These are phyloP conservation scores for Paramecium sonneborni DNA, from an alignment of 73 alveolate genomes.

Conservation along the genomic window DNA sequence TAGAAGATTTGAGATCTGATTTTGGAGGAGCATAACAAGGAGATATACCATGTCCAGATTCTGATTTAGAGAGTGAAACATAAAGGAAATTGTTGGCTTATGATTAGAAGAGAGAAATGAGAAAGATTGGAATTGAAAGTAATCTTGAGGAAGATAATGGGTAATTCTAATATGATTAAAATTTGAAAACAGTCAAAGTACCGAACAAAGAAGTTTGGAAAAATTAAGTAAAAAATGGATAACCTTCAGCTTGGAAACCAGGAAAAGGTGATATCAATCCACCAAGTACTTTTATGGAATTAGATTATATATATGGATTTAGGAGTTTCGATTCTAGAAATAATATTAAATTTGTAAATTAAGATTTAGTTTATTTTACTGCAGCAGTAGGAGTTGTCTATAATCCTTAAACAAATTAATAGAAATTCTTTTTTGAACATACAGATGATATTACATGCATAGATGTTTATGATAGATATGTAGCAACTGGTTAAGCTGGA, in stretches of 20 bases:
- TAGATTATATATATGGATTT: constrained; percentile 96
- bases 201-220: constrained; percentile 53
- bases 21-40: constrained; percentile 78
- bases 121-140: constrained; percentile 67
- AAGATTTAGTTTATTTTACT: constrained; percentile 90
- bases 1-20: constrained; percentile 82
- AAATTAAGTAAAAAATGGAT: constrained; percentile 56
- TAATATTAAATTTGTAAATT: constrained; percentile 78
- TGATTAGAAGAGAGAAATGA: constrained; percentile 62
- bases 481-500: constrained; percentile 94
- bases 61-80: constrained; percentile 83
- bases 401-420: constrained; percentile 76
- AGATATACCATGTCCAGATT: constrained; percentile 77
- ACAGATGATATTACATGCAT: constrained; percentile 94
- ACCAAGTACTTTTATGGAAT: constrained; percentile 91
- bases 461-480: constrained; percentile 83
- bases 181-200: neutral
- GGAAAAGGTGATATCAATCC: constrained; percentile 87
- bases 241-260: constrained; percentile 85
- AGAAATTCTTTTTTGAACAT: constrained; percentile 87
- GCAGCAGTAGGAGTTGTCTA: constrained; percentile 93
- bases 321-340: constrained; percentile 97
- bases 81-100: constrained; percentile 40
- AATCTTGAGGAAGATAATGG: constrained; percentile 72
- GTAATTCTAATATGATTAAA: neutral